Base-by-base conservation (phyloP, 208 protist species). In the Polymyxa betae region DNA sequence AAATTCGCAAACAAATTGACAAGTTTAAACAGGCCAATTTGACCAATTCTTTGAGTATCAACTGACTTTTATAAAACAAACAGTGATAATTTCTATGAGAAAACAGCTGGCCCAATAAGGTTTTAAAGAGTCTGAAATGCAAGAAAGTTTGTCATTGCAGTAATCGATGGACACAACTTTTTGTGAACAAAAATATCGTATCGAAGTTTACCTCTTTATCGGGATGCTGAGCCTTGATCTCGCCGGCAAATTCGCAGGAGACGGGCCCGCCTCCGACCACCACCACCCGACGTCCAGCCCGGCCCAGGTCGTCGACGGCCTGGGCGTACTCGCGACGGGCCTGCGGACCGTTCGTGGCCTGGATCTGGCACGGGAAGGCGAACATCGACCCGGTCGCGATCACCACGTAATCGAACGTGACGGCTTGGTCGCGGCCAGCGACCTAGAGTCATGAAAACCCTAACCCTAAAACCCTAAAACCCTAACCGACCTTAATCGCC, bases 211-310 rank as follows among this genome's bases (percentile, higher is more conserved):
- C 72, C 5, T 35, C 35, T 82, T 82, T 82, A 5, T 5, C 35
- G n/a, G 72, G 72, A 43, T 82, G 5, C 5, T 5, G 16, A 35
- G 72, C 72, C 35, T 82, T 82, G 35, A 82, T 82, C n/a, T 82
- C 72, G 16, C 72, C 72, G 35, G 72, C 72, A 35, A 82, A n/a
- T 35, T 82, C 72, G 72, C 72, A 82, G 10, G 16, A 5, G n/a
- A 82, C 72, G 5, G 72, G 72, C 16, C 72, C 72, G n/a, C 72
- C 72, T 20, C 72, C 72, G n/a, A 82, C 72, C 5, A 82, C n/a
- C 16, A 82, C 35, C 16, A 82, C n/a, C 16, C n/a, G 5, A 12
- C 10, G 35, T 5, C 40, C 72, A n/a, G 16, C 5, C n/a, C 35
- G 35, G 5, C 12, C n/a, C 16, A 82, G n/a, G 5, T 12, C 10